Conservation (phyloP, 768 basidiomycete genomes). For the Lactarius tabidus region DNA sequence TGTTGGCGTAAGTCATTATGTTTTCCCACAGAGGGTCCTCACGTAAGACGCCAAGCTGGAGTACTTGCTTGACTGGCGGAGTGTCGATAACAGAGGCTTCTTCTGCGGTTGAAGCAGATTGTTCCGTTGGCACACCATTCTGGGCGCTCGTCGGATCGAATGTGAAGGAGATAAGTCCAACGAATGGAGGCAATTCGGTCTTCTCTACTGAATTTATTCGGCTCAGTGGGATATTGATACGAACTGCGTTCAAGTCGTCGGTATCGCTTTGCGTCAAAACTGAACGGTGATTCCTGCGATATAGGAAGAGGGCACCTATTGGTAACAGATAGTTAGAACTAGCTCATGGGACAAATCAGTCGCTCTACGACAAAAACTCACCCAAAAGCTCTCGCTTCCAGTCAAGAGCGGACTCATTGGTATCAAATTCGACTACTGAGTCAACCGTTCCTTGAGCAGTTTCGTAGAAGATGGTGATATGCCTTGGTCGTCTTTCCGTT, state of each 20-base stretch:
- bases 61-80: slow-evolving; percentile 17
- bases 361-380: slow-evolving; percentile 22
- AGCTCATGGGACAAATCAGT: neutral
- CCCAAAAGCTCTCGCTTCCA: slow-evolving; percentile 50
- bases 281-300: slow-evolving; percentile 41
- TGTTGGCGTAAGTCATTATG: neutral
- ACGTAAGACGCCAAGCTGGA: slow-evolving; percentile 22
- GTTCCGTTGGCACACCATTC: neutral
- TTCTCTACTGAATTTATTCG: slow-evolving; percentile 34
- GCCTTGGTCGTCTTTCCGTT: slow-evolving; percentile 41
- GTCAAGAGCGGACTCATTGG: slow-evolving; percentile 47
- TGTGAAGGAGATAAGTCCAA: slow-evolving; percentile 25
- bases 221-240: slow-evolving; percentile 45
- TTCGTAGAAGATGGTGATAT: slow-evolving; percentile 38
- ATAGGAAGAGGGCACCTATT: slow-evolving; percentile 44
- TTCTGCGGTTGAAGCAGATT: neutral
- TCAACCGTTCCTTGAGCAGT: slow-evolving; percentile 28
- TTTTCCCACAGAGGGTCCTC: slow-evolving; percentile 9
- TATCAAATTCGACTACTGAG: slow-evolving; percentile 50
- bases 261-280: slow-evolving; percentile 31
- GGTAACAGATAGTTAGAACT: neutral
- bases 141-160: slow-evolving; percentile 11
- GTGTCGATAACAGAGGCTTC: slow-evolving; percentile 2
- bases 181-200: slow-evolving; percentile 21
- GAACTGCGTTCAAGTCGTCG: slow-evolving; percentile 38